Evolutionary conservation across 352 stramenopile species (phyloP), one percentile per base, ranked within the genome.

Genomic region (Globisporangium polare): DNA sequence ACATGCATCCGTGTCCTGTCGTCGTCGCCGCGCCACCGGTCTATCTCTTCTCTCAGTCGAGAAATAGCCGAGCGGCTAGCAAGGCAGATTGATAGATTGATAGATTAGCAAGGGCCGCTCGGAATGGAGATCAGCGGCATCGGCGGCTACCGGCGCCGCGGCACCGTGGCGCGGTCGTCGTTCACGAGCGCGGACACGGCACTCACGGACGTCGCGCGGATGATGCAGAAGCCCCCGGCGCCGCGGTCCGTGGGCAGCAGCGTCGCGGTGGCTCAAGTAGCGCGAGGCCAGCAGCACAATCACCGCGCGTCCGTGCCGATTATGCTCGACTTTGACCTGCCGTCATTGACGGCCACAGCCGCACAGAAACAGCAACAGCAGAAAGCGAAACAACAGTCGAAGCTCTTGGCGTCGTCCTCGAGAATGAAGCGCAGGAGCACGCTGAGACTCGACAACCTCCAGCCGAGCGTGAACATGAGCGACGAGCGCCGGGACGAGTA

Each of bases 41-140:
- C 27, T 31, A 31, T 31, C 5, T 31, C 27, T 31, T 31, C 27
- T 31, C 27, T 31, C 27, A 31, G 27, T 31, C 27, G 27, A 31
- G 27, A 31, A 31, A 31, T 31, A 31, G 27, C 27, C 27, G 27
- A 49, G 42, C 6, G 42, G 8, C 13, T 2, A 17, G 2, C 39
- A n/a, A n/a, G n/a, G n/a, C n/a, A n/a, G n/a, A n/a, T n/a, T n/a
- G n/a, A n/a, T n/a, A 45, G 12, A 18, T 46, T 20, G 20, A 15
- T 6, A 18, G 18, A 46, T 5, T 31, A 22, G 41, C 41, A 20
- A 24, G n/a, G n/a, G n/a, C n/a, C n/a, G n/a, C n/a, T n/a, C n/a
- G n/a, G n/a, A 27, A 63, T 63, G 57, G 57, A 63, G 46, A 50
- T 63, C 57, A 55, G 57, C 33, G 57, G 20, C 20, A 63, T 63